These are phyloP conservation scores for Parasitella parasitica DNA, from an alignment of 371 early-diverging fungal species.

Conservation along the genomic window DNA sequence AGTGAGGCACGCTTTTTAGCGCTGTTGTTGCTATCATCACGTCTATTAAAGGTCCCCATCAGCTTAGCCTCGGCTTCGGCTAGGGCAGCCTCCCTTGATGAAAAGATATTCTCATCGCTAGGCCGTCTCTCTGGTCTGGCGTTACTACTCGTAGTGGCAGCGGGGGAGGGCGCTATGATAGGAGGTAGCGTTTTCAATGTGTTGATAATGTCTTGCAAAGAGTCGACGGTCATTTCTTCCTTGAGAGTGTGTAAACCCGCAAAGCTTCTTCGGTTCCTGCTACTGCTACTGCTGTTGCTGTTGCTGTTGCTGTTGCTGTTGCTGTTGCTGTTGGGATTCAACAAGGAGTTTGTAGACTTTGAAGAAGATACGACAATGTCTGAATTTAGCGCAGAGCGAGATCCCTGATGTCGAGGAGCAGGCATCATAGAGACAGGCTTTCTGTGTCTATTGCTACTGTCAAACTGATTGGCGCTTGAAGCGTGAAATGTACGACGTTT, in stretches of 20 bases:
- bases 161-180: slow-evolving; percentile 12
- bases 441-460: slow-evolving; percentile 8
- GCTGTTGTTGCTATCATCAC: slow-evolving; percentile 9
- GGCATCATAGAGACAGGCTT: slow-evolving; percentile 28
- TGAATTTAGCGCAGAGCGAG: slow-evolving; percentile 40
- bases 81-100: slow-evolving; percentile 42
- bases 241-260: slow-evolving; percentile 19
- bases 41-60: slow-evolving; percentile 46
- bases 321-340: background rate
- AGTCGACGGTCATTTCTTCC: slow-evolving; percentile 40
- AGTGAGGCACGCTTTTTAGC: slow-evolving; percentile 39
- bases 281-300: background rate
- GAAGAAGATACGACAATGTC: slow-evolving; percentile 34
- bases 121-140: slow-evolving; percentile 9
- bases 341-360: slow-evolving; percentile 11
- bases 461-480: slow-evolving; percentile 1
- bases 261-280: slow-evolving; percentile 15
- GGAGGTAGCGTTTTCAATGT: slow-evolving; percentile 55
- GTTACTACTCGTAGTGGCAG: background rate
- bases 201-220: slow-evolving; percentile 57
- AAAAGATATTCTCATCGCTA: slow-evolving; percentile 32
- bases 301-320: slow-evolving; percentile 9
- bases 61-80: slow-evolving; percentile 56
- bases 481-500: slow-evolving; percentile 38
- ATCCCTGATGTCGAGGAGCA: slow-evolving; percentile 38